Evolutionary conservation across 2,329 filamentous ascomycete species (phyloP), one percentile per base, ranked within the genome.

Genomic region (Penicillium sp.): DNA sequence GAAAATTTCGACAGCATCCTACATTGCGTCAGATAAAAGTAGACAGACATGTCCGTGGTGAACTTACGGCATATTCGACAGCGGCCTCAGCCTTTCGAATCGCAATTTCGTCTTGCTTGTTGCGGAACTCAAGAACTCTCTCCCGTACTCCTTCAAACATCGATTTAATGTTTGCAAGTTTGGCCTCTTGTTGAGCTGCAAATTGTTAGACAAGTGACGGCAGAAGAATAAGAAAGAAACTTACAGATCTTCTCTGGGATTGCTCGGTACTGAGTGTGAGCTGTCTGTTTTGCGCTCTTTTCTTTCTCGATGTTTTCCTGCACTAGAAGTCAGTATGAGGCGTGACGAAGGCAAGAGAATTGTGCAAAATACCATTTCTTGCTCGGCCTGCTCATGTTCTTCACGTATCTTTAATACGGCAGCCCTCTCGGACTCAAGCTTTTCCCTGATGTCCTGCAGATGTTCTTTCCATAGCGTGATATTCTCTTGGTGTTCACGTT

Each of bases 161-260:
- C n/a, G 69, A 67, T 33, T 75, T 66, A 5, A 78, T 64, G 1
- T 72, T 68, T 5, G 75, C 67, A n/a, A 80, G 64, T 58, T 82
- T 82, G 30, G 66, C 71, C 72, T 82, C 68, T 62, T 78, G 68
- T 35, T 76, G 68, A 36, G 69, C 73, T 79, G 67, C n/a, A 52
- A 52, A 6, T 31, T 30, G 69, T 71, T 67, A 75, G 67, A 48
- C 59, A 53, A 35, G 12, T 41, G 40, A 31, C 1, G 2, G 16
- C 14, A 42, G 12, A 31, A 25, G 10, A 11, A 16, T 26, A 58
- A 63, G 42, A 70, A 25, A 11, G 9, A 77, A 57, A 67, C 84
- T 69, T 78, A 87, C 88, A 82, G 52, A 93, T 87, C 70, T 86
- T 90, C 47, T 83, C 81, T 0, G 88, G 89, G 9, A 96, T 77